Evolutionary conservation across 169 alveolate species (phyloP), one percentile per base, ranked within the genome.

Genomic region (Plasmodium coatneyi): DNA sequence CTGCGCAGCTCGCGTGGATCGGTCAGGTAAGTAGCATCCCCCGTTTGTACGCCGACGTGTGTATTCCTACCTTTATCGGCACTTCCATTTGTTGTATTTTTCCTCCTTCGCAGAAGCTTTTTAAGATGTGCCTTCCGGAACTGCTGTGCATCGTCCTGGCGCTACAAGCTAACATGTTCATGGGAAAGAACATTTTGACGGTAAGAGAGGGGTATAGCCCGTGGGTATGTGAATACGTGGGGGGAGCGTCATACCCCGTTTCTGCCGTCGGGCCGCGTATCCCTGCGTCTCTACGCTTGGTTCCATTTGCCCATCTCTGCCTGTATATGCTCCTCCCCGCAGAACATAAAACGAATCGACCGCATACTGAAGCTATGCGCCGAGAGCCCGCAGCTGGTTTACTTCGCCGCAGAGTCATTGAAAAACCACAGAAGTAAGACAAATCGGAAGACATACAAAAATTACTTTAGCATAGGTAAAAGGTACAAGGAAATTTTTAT

Each of bases 311-410:
- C 25, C 32, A 41, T 22, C 46, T 32, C 5, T 39, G 9, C 34
- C 28, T 22, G 1, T 56, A 74, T 2, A 0, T n/a, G 5, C 52
- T 16, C 16, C 43, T 1, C 22, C 43, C 22, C 10, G 0, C 82
- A 89, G 94, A 89, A 89, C 52, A 80, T 89, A 54, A 89, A 89
- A 89, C 86, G 94, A 66, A 89, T 89, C 19, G 94, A 89, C 39
- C n/a, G 89, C 36, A 89, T 89, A 22, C 54, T 89, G 60, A 89
- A 39, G 19, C 36, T 89, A 22, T 89, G 94, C 39, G 41, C 90
- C 1, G 94, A 89, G 30, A 89, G 84, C 16, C 94, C 94, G 6
- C 94, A 89, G 46, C 49, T 89, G 16, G 94, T 89, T 14, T 79
- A 89, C 54, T 89, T 89, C 39, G 71, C 94, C 4, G 49, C 89